These are phyloP conservation scores for Penicillium glabrum DNA, from an alignment of 2,329 filamentous ascomycete genomes.

Conservation along the genomic window DNA sequence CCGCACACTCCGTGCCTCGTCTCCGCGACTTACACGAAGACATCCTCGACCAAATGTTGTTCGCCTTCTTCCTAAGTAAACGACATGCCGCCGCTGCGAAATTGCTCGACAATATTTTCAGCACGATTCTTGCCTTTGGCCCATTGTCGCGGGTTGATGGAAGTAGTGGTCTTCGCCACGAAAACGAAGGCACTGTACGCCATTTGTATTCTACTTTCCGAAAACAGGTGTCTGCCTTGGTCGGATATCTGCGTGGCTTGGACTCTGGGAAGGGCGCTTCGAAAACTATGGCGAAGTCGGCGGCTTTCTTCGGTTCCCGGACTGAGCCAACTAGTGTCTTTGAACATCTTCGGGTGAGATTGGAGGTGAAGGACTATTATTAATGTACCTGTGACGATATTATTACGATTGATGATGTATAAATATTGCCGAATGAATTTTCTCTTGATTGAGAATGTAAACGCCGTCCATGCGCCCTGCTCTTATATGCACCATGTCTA, in stretches of 20 bases:
- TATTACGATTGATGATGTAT: background rate
- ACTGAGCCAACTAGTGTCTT: constrained; percentile 59
- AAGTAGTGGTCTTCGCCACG: constrained; percentile 41
- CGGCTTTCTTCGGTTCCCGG: constrained; percentile 28
- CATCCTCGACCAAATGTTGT: constrained; percentile 73
- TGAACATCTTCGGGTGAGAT: constrained; percentile 64
- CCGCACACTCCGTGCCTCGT: constrained; percentile 62
- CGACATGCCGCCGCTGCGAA: constrained; percentile 71
- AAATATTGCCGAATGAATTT: background rate
- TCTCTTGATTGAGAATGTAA: background rate
- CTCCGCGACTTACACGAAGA: constrained; percentile 70
- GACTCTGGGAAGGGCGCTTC: constrained; percentile 61
- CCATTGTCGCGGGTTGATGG: constrained; percentile 36
- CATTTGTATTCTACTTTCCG: constrained; percentile 65
- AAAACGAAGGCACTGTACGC: constrained; percentile 41
- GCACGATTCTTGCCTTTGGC: constrained; percentile 69
- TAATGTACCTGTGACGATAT: constrained; percentile 15
- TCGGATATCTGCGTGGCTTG: constrained; percentile 68
- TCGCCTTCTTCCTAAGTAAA: constrained; percentile 70
- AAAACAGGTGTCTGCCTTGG: constrained; percentile 72
- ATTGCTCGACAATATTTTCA: constrained; percentile 75
- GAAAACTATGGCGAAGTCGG: constrained; percentile 27
- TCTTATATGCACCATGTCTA: background rate
- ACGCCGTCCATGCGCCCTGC: background rate
- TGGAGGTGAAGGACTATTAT: constrained; percentile 73